Base-by-base conservation (phyloP, 140 eudicot genomes). In the Erigeron philadelphicus region DNA sequence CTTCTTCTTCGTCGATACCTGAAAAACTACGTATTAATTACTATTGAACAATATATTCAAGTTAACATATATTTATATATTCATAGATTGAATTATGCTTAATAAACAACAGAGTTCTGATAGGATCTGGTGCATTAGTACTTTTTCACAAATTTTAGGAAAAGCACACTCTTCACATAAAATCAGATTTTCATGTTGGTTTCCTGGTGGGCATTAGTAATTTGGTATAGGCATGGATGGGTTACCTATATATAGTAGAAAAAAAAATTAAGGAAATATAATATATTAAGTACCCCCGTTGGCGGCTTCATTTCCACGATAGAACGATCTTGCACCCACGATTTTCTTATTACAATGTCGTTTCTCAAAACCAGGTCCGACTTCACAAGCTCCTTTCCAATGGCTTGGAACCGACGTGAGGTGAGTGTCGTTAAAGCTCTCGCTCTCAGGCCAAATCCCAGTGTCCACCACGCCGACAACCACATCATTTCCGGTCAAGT, bases 391-490 rank as follows among this genome's bases (percentile, higher is more conserved):
- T 45, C 95, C 95, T 72, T 76, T 82, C 95, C 90, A 87, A 38
- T 70, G 88, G 23, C 77, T 43, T 40, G 95, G 95, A 19, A 77
- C 12, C 0, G 65, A 64, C 6, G 64, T 55, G 77, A 84, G 53
- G 6, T 88, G 81, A 11, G 82, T 56, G 69, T 87, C 95, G 10
- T 40, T 62, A 10, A 62, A 62, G 46, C 67, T 62, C 67, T 84
- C 85, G 68, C 90, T 84, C 73, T 87, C 95, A 4, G 95, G 95
- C 95, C 95, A 87, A 13, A 87, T 73, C 1, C 95, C 95, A 2
- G 95, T 87, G 46, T 87, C 95, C 5, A 87, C 75, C 3, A 87
- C 84, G 4, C 95, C 95, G 19, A 87, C 88, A 2, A 87, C 74
- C 1, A 82, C 86, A 64, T 84, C 84, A 43, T 77, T 70, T 61